Evolutionary conservation across 2,329 filamentous ascomycete genomes (phyloP).

Genomic region (Lecanicillium sp.): DNA sequence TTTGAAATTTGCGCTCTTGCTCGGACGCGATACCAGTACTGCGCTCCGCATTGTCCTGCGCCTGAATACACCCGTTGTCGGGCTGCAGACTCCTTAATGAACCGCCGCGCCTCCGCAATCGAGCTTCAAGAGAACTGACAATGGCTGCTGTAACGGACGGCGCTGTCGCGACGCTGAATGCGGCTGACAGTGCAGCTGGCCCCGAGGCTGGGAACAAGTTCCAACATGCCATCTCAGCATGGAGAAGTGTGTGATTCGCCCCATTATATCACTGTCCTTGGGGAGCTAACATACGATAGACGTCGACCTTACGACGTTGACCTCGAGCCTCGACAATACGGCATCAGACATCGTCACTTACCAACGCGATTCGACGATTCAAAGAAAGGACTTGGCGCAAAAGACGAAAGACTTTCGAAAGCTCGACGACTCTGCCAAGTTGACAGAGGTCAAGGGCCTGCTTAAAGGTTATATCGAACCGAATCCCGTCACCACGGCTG

Average conservation of each 20-base stretch:
- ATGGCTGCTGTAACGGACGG: conserved; percentile 20
- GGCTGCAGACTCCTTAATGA: too few species aligned
- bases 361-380: conserved; percentile 90
- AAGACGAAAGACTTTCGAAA: conserved; percentile 98
- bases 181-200: conserved; percentile 16
- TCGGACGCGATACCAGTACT: too few species aligned
- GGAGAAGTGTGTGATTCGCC: conserved; percentile 62
- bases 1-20: too few species aligned
- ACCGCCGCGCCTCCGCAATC: too few species aligned
- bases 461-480: conserved; percentile 70
- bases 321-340: conserved; percentile 80
- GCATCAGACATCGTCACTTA: conserved; percentile 93
- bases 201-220: conserved; percentile 78
- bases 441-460: conserved; percentile 80
- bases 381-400: conserved; percentile 94
- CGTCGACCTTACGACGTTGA: conserved; percentile 77
- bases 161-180: conserved; percentile 19
- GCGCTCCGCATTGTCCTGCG: too few species aligned
- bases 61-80: too few species aligned
- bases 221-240: conserved; percentile 89
- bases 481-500: background rate
- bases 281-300: conserved; percentile 39
- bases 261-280: background rate
- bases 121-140: too few species aligned
- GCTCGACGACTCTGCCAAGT: conserved; percentile 78